A percentile compares a stretch with the other conserved stretches of the same genome.
phyloP scores from a whole-genome alignment of 805 yeast species.

The Hanseniaspora occidentalis region DNA sequence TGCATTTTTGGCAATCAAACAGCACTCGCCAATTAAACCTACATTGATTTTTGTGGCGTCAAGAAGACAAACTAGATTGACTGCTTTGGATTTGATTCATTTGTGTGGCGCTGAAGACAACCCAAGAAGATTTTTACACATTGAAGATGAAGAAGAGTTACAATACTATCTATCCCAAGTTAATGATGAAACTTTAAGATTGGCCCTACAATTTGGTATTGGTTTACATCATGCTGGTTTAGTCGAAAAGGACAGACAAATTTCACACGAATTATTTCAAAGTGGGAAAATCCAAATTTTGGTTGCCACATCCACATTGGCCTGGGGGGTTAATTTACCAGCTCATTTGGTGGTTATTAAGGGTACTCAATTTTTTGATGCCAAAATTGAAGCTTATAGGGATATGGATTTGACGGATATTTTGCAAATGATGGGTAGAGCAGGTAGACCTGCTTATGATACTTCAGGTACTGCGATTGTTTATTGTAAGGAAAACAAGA shows the following conservation, averaged over 20 bases:
- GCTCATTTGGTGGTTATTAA: constrained; percentile 97
- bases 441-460: constrained; percentile 97
- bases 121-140: constrained; percentile 54
- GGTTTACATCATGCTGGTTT: constrained; percentile 98
- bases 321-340: constrained; percentile 99
- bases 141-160: constrained; percentile 65
- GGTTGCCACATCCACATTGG: constrained; percentile 93
- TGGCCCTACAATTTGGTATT: constrained; percentile 67
- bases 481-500: constrained; percentile 66
- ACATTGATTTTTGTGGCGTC: constrained; percentile 95
- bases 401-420: constrained; percentile 94
- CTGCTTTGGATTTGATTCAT: constrained; percentile 64
- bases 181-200: constrained; percentile 69
- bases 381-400: constrained; percentile 85
- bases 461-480: constrained; percentile 86
- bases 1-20: constrained; percentile 83
- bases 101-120: constrained; percentile 50
- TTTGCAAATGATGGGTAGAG: constrained; percentile 96
- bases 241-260: constrained; percentile 75
- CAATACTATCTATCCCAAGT: constrained; percentile 75
- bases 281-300: constrained; percentile 77
- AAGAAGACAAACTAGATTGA: constrained; percentile 80
- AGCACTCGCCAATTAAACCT: constrained; percentile 85
- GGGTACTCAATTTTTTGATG: constrained; percentile 92
- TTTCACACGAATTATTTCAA: constrained; percentile 77